A percentile compares a stretch with the other conserved stretches of the same genome.
Conservation (phyloP, 441 rosid species). For the Gossypium lobatum region DNA sequence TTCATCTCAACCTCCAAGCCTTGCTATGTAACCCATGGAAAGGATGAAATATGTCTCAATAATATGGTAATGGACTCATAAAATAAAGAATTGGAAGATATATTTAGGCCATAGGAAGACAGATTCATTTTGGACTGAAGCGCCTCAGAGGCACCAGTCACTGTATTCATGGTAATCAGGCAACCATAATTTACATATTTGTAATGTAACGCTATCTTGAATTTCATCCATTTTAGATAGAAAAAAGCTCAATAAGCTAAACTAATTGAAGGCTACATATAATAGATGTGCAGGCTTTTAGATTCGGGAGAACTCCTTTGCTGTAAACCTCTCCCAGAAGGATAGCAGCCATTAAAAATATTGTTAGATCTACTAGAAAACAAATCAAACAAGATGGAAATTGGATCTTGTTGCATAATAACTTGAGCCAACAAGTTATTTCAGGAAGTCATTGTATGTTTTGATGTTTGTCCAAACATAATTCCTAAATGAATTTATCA, state of each 20-base stretch:
- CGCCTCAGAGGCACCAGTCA: neutral
- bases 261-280: neutral
- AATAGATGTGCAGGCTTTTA: neutral
- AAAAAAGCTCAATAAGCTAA: neutral
- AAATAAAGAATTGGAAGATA: neutral
- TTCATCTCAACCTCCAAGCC: slow-evolving; percentile 39
- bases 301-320: neutral
- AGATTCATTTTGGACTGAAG: neutral
- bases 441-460: neutral
- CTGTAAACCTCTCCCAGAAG: neutral
- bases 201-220: too few species aligned
- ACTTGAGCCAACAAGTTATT: neutral
- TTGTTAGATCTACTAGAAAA: neutral
- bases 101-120: neutral
- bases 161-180: neutral
- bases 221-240: too few species aligned
- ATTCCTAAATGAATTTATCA: neutral
- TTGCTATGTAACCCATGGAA: slow-evolving; percentile 22
- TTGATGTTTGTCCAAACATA: neutral
- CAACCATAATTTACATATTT: neutral
- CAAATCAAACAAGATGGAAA: neutral
- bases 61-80: neutral
- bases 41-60: slow-evolving; percentile 2
- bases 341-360: neutral
- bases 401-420: neutral